Conservation (phyloP, 441 rosid genomes). For the Codiaeum variegatum region DNA sequence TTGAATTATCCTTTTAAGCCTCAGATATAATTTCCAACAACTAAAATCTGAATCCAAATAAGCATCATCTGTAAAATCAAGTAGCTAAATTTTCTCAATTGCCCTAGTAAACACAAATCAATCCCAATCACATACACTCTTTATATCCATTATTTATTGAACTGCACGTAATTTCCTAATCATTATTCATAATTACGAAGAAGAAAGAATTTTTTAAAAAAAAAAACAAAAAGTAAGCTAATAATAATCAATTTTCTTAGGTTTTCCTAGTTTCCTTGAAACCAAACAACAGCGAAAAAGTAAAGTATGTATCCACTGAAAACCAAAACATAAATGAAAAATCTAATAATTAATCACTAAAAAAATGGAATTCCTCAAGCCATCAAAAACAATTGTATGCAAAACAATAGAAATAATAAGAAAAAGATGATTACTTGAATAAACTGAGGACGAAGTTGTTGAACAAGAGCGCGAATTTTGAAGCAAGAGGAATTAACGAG, state of each 20-base stretch:
- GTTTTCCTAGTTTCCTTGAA: no score
- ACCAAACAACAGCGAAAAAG: no score
- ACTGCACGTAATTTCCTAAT: background rate
- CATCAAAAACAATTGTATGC: no score
- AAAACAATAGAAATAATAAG: background rate
- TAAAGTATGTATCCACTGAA: no score
- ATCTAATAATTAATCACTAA: no score
- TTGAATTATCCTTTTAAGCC: no score
- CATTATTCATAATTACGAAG: background rate
- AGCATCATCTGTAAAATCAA: background rate
- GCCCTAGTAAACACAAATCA: background rate
- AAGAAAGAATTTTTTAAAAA: background rate
- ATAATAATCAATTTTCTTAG: no score
- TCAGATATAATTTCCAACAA: background rate
- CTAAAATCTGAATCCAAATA: background rate
- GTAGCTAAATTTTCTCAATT: background rate
- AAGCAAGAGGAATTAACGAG: conserved; percentile 17
- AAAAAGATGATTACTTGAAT: conserved; percentile 18
- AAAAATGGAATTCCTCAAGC: no score
- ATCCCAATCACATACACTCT: background rate
- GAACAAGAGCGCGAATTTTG: conserved; percentile 26
- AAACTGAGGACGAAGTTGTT: conserved; percentile 31
- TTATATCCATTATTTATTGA: background rate
- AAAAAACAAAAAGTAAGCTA: background rate
- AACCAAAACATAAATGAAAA: no score